These are phyloP conservation scores for Mucor sp. DNA, from an alignment of 371 early-diverging fungal species.

Conservation along the genomic window DNA sequence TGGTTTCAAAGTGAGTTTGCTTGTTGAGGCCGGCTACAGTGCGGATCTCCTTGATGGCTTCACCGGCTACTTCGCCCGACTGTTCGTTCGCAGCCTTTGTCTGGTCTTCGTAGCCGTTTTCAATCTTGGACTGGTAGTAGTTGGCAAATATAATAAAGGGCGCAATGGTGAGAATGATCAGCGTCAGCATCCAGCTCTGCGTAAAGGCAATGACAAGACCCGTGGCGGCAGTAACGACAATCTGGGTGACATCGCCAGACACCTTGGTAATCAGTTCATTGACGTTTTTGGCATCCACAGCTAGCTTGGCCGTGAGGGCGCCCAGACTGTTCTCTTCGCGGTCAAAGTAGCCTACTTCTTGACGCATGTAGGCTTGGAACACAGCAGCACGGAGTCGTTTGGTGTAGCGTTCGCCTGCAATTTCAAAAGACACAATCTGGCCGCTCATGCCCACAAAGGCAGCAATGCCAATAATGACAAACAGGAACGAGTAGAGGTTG, in stretches of 20 bases:
- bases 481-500: slow-evolving; percentile 78
- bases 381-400: slow-evolving; percentile 57
- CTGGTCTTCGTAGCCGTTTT: slow-evolving; percentile 59
- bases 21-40: slow-evolving; percentile 85
- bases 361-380: slow-evolving; percentile 68
- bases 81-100: slow-evolving; percentile 70
- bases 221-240: slow-evolving; percentile 48
- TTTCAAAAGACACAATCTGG: slow-evolving; percentile 45
- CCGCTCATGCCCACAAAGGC: slow-evolving; percentile 51
- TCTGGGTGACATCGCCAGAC: slow-evolving; percentile 63
- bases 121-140: slow-evolving; percentile 42
- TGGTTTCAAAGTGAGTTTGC: slow-evolving; percentile 65
- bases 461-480: slow-evolving; percentile 65
- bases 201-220: slow-evolving; percentile 55
- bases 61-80: slow-evolving; percentile 77
- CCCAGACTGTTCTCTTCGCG: slow-evolving; percentile 81
- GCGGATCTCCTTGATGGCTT: slow-evolving; percentile 86
- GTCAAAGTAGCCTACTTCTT: slow-evolving; percentile 91
- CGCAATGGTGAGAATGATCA: slow-evolving; percentile 57
- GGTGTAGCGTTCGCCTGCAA: slow-evolving; percentile 63
- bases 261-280: slow-evolving; percentile 70
- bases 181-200: slow-evolving; percentile 59
- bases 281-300: slow-evolving; percentile 82
- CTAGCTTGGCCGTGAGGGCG: slow-evolving; percentile 79
- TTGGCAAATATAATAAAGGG: slow-evolving; percentile 56